phyloP scores from a whole-genome alignment of 805 yeast species.

The Nakazawaea sp. region DNA sequence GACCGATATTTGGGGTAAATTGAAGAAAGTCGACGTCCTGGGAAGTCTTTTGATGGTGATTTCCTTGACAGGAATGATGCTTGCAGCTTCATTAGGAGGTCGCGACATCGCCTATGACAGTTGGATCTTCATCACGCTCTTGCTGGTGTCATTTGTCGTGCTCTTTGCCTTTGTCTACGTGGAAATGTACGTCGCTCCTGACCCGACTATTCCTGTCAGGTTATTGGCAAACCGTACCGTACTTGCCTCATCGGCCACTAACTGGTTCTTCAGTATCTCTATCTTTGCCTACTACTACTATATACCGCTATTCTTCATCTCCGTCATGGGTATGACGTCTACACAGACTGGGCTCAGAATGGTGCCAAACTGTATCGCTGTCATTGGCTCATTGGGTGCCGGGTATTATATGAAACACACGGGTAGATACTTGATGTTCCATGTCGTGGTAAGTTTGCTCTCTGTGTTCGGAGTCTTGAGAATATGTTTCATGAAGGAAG shows the following conservation, averaged over 20 bases:
- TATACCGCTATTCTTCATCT: slow-evolving; percentile 53
- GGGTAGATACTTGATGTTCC: slow-evolving; percentile 49
- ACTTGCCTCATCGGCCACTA: slow-evolving; percentile 55
- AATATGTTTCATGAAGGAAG: slow-evolving; percentile 26
- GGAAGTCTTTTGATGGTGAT: slow-evolving; percentile 41
- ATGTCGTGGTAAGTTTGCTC: slow-evolving; percentile 33
- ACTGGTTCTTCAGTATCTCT: slow-evolving; percentile 52
- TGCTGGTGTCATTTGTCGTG: slow-evolving; percentile 26
- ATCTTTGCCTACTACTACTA: slow-evolving; percentile 43
- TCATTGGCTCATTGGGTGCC: slow-evolving; percentile 55
- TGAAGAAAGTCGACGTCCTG: slow-evolving; percentile 48
- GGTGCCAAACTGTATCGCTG: slow-evolving; percentile 54
- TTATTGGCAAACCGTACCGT: slow-evolving; percentile 49
- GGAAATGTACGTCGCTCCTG: slow-evolving; percentile 35
- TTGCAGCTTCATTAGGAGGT: slow-evolving; percentile 50
- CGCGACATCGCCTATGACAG: slow-evolving; percentile 34
- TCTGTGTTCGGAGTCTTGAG: slow-evolving; percentile 37
- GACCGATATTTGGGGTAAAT: slow-evolving; percentile 34
- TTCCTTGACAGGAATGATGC: slow-evolving; percentile 36
- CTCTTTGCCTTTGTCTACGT: slow-evolving; percentile 34
- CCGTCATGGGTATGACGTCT: slow-evolving; percentile 47
- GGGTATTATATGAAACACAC: slow-evolving; percentile 60
- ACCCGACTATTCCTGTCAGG: slow-evolving; percentile 56
- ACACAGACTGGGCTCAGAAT: slow-evolving; percentile 53
- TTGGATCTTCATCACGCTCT: slow-evolving; percentile 24